Evolutionary conservation across 1,284 basidiomycete species (phyloP).

Genomic region (Ustilago loliicola): DNA sequence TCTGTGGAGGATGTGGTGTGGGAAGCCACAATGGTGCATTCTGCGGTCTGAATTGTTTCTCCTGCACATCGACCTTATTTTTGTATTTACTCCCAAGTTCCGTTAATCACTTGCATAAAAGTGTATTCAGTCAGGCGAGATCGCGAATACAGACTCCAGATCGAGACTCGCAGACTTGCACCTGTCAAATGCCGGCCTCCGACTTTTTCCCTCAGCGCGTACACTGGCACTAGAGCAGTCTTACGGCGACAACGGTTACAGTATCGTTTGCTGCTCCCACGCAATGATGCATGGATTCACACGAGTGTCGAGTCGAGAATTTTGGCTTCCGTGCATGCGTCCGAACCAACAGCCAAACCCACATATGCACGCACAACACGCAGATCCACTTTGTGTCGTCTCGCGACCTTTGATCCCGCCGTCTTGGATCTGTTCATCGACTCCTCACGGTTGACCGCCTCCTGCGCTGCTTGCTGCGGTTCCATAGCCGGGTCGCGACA

Average conservation of each 20-base stretch:
- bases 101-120: background rate
- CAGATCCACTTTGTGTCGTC: too few relatives aligned
- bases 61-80: constrained; percentile 23
- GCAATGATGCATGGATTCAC: constrained; percentile 17
- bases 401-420: constrained; percentile 14
- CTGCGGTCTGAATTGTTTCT: constrained; percentile 5
- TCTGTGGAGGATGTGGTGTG: background rate
- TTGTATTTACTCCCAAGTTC: constrained; percentile 3
- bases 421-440: background rate
- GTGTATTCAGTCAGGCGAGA: constrained; percentile 18
- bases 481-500: constrained; percentile 8
- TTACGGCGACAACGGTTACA: background rate
- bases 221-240: background rate
- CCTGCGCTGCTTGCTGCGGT: background rate
- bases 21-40: constrained; percentile 2
- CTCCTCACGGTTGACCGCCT: too few relatives aligned
- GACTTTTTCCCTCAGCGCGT: background rate
- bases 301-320: constrained; percentile 5
- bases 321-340: background rate
- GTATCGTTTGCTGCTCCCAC: too few relatives aligned
- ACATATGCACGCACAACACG: too few relatives aligned
- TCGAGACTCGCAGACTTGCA: constrained; percentile 35
- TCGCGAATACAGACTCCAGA: constrained; percentile 37
- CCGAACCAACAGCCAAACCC: background rate
- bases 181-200: constrained; percentile 26